Base-by-base conservation (phyloP, 768 basidiomycete genomes). In the Pleurotus salmoneostramineus region DNA sequence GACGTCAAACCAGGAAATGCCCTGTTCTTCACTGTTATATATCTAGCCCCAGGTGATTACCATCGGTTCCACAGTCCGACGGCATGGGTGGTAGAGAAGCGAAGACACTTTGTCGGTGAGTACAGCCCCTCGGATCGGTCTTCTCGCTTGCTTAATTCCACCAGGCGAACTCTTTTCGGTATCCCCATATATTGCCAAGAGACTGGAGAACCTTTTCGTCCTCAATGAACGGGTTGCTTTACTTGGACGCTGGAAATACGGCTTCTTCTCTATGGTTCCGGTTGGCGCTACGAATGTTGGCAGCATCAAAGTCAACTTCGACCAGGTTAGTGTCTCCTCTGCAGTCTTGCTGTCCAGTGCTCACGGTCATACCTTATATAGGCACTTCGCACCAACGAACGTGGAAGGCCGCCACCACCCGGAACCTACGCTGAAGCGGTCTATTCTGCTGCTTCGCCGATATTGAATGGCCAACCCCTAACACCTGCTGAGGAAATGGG, bases 221-320 rank as follows among this genome's bases (percentile, higher is more conserved):
- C 80, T 99, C n/a, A 98, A 99, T 68, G 97, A 99, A 74, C 87
- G 97, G 21, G 96, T 98, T 6, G 94, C 95, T 1, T 79, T 99
- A 17, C 84, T 98, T 33, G 97, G 97, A 5, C 76, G 93, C 56
- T 98, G 97, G 97, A 85, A 85, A 67, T 77, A 97, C 64, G 97
- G 97, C 1, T 98, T 98, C 79, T 99, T 97, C 71, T 78, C 89
- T 31, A 98, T 98, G 94, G 86, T 97, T 0, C 97, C 97, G 7
- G 96, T 99, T 32, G 97, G 97, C 2, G 97, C 97, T 2, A 98
- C 96, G 8, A 98, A 99, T 69, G 97, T 98, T 52, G 97, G 97
- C 4, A 91, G 88, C 61, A 98, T 99, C 73, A 88, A 89, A 63
- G 82, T 99, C 68, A 95, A 97, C 69, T 99, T 99, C 71, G 97